phyloP scores from a whole-genome alignment of 176 grass and related monocot species.

The Triticum urartu region DNA sequence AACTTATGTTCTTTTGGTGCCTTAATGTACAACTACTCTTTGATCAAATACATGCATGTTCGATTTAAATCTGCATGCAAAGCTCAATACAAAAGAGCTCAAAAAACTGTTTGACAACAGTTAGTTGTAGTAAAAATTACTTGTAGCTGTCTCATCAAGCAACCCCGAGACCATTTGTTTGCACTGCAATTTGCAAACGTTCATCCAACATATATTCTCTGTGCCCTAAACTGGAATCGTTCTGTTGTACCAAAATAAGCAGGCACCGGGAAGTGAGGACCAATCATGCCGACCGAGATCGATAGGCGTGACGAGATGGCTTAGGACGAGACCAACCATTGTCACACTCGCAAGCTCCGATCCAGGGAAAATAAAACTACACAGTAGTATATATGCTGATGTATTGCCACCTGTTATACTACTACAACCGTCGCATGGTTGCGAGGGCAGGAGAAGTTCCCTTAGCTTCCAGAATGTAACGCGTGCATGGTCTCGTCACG shows the following conservation, averaged over 20 bases:
- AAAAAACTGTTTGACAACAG: background rate
- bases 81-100: background rate
- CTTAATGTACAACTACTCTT: background rate
- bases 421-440: background rate
- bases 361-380: slow-evolving; percentile 25
- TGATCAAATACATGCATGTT: background rate
- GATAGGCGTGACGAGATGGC: slow-evolving; percentile 28
- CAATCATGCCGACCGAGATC: background rate
- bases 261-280: slow-evolving; percentile 34
- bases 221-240: slow-evolving; percentile 8
- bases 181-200: background rate
- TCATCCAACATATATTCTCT: background rate
- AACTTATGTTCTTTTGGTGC: background rate
- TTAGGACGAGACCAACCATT: slow-evolving; percentile 1
- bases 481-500: background rate
- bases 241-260: slow-evolving; percentile 14
- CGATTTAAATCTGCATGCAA: background rate
- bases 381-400: slow-evolving; percentile 24
- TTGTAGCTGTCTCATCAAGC: background rate
- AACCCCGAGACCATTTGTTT: background rate
- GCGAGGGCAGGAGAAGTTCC: slow-evolving; percentile 41
- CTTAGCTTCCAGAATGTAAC: background rate
- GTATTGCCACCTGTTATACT: slow-evolving; percentile 8
- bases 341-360: slow-evolving; percentile 4
- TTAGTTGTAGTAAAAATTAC: background rate